phyloP scores from a whole-genome alignment of 1,284 basidiomycete species.

The Pseudozyma thailandica region DNA sequence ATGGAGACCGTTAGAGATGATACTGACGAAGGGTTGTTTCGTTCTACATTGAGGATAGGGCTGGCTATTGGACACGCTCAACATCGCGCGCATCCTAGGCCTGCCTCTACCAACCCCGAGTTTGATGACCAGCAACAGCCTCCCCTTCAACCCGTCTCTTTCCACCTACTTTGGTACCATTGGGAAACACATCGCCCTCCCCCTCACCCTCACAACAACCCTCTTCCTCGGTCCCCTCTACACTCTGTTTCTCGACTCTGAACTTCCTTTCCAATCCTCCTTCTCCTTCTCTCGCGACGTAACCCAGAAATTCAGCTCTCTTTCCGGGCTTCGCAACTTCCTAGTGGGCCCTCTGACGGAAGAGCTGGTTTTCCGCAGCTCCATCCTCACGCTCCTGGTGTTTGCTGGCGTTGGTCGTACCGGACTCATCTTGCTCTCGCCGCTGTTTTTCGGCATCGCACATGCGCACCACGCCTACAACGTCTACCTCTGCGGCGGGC shows the following conservation, averaged over 20 bases:
- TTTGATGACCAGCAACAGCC: slow-evolving; percentile 32
- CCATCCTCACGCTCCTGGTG: slow-evolving; percentile 79
- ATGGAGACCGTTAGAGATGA: neutral
- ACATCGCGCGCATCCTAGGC: slow-evolving; percentile 42
- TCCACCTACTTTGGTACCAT: slow-evolving; percentile 6
- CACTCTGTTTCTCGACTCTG: slow-evolving; percentile 72
- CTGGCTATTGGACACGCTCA: slow-evolving; percentile 28
- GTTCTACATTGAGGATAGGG: slow-evolving; percentile 3
- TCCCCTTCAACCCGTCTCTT: slow-evolving; percentile 48
- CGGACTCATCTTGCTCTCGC: slow-evolving; percentile 80
- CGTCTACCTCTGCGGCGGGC: slow-evolving; percentile 73
- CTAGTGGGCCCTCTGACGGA: slow-evolving; percentile 86
- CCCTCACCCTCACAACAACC: slow-evolving; percentile 73
- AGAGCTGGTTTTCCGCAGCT: slow-evolving; percentile 89
- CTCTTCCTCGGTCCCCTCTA: slow-evolving; percentile 88
- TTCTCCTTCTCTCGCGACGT: slow-evolving; percentile 68
- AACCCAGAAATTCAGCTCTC: slow-evolving; percentile 70
- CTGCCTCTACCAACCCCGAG: slow-evolving; percentile 48
- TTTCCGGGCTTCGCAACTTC: slow-evolving; percentile 80
- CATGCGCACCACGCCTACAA: slow-evolving; percentile 93
- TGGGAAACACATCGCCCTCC: slow-evolving; percentile 3
- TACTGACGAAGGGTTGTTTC: slow-evolving; percentile 1
- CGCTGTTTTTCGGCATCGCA: slow-evolving; percentile 88
- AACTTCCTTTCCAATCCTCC: slow-evolving; percentile 75
- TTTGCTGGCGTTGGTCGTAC: slow-evolving; percentile 74